Evolutionary conservation across 1,139 yeast species (phyloP).

Genomic region (Meyerozyma elateridarum): DNA sequence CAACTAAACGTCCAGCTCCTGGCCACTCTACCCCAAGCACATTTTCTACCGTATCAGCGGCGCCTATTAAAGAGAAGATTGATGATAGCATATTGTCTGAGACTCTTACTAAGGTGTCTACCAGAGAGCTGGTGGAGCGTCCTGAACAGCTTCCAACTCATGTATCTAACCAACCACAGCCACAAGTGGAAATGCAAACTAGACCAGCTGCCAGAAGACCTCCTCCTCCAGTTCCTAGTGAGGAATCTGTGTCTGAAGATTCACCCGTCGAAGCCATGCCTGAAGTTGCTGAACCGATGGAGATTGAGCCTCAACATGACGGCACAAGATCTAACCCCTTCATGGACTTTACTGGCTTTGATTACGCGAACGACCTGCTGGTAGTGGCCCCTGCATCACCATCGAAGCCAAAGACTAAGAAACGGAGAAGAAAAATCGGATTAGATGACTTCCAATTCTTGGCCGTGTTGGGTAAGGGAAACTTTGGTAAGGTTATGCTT

Average conservation of each 20-base stretch:
- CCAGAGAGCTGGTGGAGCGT: not conserved
- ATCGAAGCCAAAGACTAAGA: conserved; percentile 28
- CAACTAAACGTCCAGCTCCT: conserved; percentile 20
- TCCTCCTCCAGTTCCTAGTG: conserved; percentile 18
- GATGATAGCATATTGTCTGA: no score
- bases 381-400: conserved; percentile 10
- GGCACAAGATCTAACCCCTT: no score
- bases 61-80: no score
- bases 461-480: conserved; percentile 95
- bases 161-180: conserved; percentile 28
- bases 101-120: conserved; percentile 1
- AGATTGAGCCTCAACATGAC: conserved; percentile 12
- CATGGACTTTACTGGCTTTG: conserved; percentile 31
- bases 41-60: no score
- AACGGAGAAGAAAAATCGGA: conserved; percentile 69
- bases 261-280: conserved; percentile 15
- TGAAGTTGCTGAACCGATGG: conserved; percentile 14
- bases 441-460: conserved; percentile 90
- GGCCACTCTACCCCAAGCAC: conserved; percentile 2
- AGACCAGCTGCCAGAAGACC: conserved; percentile 21
- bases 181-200: conserved; percentile 29
- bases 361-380: conserved; percentile 16
- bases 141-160: conserved; percentile 31
- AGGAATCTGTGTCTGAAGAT: conserved; percentile 11
- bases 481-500: conserved; percentile 95